phyloP scores from a whole-genome alignment of 768 basidiomycete species.

The Podaxis pistillaris region DNA sequence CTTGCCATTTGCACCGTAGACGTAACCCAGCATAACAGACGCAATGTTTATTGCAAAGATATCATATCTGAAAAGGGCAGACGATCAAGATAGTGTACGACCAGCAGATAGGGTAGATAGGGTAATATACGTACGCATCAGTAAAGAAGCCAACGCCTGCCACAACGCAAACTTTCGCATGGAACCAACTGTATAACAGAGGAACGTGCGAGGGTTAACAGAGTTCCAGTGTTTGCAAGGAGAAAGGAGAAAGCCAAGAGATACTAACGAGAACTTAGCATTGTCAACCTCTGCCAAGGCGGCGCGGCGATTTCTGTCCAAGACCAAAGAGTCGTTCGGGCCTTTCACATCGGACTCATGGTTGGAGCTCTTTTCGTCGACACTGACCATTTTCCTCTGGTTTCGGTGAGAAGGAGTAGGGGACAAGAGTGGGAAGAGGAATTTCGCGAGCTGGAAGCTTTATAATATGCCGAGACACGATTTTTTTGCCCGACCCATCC shows the following conservation, averaged over 20 bases:
- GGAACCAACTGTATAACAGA: conserved; percentile 64
- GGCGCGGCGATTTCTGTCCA: conserved; percentile 73
- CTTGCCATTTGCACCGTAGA: conserved; percentile 55
- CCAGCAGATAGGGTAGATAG: neutral
- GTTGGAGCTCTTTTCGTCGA: conserved; percentile 39
- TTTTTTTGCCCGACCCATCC: neutral
- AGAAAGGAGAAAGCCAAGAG: neutral
- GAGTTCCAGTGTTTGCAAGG: neutral
- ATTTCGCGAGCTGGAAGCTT: neutral
- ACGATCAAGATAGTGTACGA: neutral
- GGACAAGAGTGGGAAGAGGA: conserved; percentile 14
- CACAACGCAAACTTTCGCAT: conserved; percentile 69
- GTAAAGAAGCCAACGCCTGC: conserved; percentile 91
- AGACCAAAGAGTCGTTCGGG: conserved; percentile 35
- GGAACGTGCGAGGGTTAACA: conserved; percentile 3
- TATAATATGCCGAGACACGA: neutral
- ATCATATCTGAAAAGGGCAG: conserved; percentile 51
- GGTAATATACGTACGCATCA: conserved; percentile 54
- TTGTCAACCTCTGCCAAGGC: conserved; percentile 88
- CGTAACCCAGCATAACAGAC: conserved; percentile 78
- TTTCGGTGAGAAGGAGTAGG: neutral
- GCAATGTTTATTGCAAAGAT: conserved; percentile 91
- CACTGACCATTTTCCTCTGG: conserved; percentile 28
- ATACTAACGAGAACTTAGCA: conserved; percentile 74
- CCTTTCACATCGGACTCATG: conserved; percentile 30